Percentiles rank a stretch among this genome's conserved stretches.
Evolutionary conservation across 2,329 filamentous ascomycete species (phyloP).

Genomic region (Aspergillus tubingensis): DNA sequence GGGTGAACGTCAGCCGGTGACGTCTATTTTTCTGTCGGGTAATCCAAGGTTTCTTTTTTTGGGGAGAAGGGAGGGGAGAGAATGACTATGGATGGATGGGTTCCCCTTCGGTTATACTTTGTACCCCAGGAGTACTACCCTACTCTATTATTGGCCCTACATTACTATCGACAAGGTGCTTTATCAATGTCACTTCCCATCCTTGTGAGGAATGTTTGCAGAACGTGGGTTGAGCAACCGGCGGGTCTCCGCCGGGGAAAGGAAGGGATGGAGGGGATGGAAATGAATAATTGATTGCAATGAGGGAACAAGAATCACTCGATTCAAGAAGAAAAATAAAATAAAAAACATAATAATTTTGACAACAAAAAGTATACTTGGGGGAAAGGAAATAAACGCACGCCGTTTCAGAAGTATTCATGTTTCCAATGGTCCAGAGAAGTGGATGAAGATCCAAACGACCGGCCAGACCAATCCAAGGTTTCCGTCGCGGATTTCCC

Average conservation of each 20-base stretch:
- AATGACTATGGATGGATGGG: too few species aligned
- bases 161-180: not conserved
- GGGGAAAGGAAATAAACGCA: not conserved
- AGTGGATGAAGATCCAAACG: constrained; percentile 5
- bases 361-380: not conserved
- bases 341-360: not conserved
- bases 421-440: not conserved
- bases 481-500: not conserved
- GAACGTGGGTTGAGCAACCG: constrained; percentile 3
- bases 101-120: not conserved
- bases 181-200: not conserved
- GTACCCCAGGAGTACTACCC: not conserved
- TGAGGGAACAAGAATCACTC: not conserved
- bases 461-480: constrained; percentile 12
- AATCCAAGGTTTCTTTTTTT: not conserved
- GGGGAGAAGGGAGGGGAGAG: not conserved
- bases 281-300: not conserved
- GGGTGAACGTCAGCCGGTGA: constrained; percentile 25
- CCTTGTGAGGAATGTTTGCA: not conserved
- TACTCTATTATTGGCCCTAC: too few species aligned
- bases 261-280: not conserved
- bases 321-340: not conserved
- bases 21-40: not conserved
- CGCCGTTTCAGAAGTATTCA: not conserved
- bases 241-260: not conserved